These are phyloP conservation scores for Trichoderma sp. DNA, from an alignment of 2,329 filamentous ascomycete species.

Conservation along the genomic window DNA sequence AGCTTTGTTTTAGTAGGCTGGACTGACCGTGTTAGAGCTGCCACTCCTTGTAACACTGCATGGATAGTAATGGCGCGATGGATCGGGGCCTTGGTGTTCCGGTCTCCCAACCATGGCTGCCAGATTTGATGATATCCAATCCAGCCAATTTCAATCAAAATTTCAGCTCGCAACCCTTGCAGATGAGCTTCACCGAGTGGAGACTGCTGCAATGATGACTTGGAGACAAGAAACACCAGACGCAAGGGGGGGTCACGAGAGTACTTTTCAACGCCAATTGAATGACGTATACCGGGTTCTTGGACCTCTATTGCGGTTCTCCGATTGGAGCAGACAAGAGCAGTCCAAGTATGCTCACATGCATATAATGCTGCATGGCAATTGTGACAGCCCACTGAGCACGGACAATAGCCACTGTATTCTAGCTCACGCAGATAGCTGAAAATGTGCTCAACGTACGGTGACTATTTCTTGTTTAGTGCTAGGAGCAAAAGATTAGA, in stretches of 20 bases:
- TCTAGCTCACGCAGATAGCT: not conserved
- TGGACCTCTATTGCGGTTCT: not conserved
- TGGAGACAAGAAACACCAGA: not conserved
- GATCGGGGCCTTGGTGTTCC: not conserved
- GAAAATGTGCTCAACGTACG: not conserved
- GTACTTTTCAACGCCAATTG: not conserved
- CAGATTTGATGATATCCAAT: not conserved
- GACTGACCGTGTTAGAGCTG: not conserved
- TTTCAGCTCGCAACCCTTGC: not conserved
- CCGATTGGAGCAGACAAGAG: not conserved
- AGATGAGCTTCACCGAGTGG: constrained; percentile 8
- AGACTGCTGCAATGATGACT: not conserved
- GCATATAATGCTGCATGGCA: not conserved
- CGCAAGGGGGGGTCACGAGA: not conserved
- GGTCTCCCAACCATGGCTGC: not conserved
- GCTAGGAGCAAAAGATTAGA: not conserved
- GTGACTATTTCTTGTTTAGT: not conserved
- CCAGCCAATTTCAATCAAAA: not conserved
- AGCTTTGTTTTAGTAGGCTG: not conserved
- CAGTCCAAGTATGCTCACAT: not conserved
- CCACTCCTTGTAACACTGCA: not conserved
- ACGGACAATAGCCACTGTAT: not conserved
- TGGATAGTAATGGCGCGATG: not conserved
- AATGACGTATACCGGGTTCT: constrained; percentile 7
- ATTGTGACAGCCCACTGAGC: not conserved